phyloP scores from a whole-genome alignment of 495 filamentous ascomycete species.

The Penicillium ucsense region DNA sequence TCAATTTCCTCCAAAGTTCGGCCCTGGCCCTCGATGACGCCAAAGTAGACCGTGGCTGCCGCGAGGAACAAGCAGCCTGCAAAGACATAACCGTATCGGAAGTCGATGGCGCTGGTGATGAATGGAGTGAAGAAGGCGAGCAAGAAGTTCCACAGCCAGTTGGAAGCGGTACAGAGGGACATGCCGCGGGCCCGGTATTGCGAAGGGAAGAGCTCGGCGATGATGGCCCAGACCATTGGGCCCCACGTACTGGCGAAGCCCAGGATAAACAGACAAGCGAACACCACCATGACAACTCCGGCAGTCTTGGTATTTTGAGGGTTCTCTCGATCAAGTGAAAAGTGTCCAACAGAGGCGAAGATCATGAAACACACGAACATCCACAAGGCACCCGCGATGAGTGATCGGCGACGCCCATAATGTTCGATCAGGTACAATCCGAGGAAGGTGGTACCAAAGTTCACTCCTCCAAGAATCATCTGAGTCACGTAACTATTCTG shows the following conservation, averaged over 20 bases:
- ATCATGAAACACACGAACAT: constrained; percentile 65
- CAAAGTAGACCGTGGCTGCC: constrained; percentile 57
- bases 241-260: constrained; percentile 64
- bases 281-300: constrained; percentile 62
- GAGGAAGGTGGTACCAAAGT: constrained; percentile 59
- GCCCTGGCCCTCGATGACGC: constrained; percentile 58
- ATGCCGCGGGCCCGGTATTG: constrained; percentile 65
- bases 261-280: constrained; percentile 55
- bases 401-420: constrained; percentile 55
- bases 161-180: constrained; percentile 67
- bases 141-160: constrained; percentile 86
- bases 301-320: constrained; percentile 45
- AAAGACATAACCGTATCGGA: constrained; percentile 70
- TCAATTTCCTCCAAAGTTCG: constrained; percentile 68
- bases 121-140: constrained; percentile 74
- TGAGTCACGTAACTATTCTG: constrained; percentile 58
- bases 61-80: constrained; percentile 57
- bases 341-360: constrained; percentile 58
- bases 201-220: constrained; percentile 70
- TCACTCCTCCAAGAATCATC: constrained; percentile 64
- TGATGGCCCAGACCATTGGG: constrained; percentile 72
- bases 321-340: constrained; percentile 41
- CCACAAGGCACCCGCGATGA: constrained; percentile 57
- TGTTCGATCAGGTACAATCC: constrained; percentile 62
- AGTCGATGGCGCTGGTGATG: constrained; percentile 58